A percentile compares a stretch with the other conserved stretches of the same genome.
Evolutionary conservation across 805 yeast species (phyloP).

Genomic region (Saccharomycopsis babjevae): DNA sequence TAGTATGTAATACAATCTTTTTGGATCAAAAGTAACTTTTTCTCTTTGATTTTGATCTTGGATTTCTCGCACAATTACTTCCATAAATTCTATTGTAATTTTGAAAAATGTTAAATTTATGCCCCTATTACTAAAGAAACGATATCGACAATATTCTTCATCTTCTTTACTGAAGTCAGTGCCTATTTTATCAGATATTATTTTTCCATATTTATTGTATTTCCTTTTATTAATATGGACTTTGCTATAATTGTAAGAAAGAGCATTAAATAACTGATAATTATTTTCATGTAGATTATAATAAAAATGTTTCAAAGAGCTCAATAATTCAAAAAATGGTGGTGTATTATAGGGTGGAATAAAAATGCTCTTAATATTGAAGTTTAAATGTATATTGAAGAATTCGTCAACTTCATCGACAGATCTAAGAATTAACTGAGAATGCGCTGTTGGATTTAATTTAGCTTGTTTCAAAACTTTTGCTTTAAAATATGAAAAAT

Average conservation of each 20-base stretch:
- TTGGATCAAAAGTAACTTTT: neutral
- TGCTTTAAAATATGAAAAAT: neutral
- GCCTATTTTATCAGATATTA: neutral
- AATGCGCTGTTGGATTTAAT: neutral
- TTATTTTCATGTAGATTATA: neutral
- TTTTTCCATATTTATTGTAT: neutral
- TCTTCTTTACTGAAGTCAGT: neutral
- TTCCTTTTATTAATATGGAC: neutral
- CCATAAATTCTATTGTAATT: neutral
- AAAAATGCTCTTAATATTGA: neutral
- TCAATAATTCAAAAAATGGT: neutral
- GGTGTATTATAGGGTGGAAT: neutral
- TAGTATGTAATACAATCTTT: neutral
- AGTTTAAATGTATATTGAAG: neutral
- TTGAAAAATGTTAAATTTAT: neutral
- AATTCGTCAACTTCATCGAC: neutral
- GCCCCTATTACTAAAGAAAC: neutral
- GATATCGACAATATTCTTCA: neutral
- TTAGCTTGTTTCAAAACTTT: neutral
- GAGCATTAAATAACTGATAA: neutral
- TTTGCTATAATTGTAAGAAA: neutral
- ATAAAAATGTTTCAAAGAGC: neutral
- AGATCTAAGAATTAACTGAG: neutral
- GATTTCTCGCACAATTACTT: neutral
- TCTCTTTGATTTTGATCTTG: neutral